Conservation (phyloP, 805 yeast species). For the Wickerhamomyces canadensis region DNA sequence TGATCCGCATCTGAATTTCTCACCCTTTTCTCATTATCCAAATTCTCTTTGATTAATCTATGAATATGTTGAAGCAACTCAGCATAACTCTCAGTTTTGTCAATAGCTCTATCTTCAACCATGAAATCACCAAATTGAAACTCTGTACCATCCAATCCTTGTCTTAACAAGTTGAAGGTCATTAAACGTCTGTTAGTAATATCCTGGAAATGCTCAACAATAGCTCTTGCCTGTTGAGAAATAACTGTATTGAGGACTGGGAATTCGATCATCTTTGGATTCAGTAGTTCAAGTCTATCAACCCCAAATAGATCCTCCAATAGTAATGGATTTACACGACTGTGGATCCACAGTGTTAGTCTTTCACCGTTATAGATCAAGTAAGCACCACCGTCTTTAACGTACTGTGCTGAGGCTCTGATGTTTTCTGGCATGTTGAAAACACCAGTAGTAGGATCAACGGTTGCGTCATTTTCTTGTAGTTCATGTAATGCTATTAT, state of each 20-base stretch:
- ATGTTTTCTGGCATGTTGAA: constrained; percentile 46
- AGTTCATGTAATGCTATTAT: constrained; percentile 67
- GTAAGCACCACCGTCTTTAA: constrained; percentile 70
- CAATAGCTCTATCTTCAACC: constrained; percentile 65
- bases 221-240: constrained; percentile 58
- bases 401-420: constrained; percentile 35
- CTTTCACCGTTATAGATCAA: constrained; percentile 64
- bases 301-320: constrained; percentile 73
- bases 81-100: constrained; percentile 49
- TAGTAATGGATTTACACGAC: constrained; percentile 58
- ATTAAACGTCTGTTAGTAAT: constrained; percentile 33
- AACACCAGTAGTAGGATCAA: constrained; percentile 33
- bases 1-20: constrained; percentile 16
- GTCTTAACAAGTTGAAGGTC: constrained; percentile 57
- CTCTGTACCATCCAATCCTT: constrained; percentile 48
- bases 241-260: constrained; percentile 70
- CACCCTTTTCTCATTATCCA: constrained; percentile 38
- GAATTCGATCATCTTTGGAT: constrained; percentile 39
- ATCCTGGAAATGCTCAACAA: constrained; percentile 52
- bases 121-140: constrained; percentile 47
- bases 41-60: constrained; percentile 47
- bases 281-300: constrained; percentile 26
- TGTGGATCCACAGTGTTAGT: constrained; percentile 62
- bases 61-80: constrained; percentile 71
- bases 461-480: constrained; percentile 49